Percentiles rank a stretch among this genome's conserved stretches.
Conservation (phyloP, 768 basidiomycete genomes). For the Exsudoporus frostii region DNA sequence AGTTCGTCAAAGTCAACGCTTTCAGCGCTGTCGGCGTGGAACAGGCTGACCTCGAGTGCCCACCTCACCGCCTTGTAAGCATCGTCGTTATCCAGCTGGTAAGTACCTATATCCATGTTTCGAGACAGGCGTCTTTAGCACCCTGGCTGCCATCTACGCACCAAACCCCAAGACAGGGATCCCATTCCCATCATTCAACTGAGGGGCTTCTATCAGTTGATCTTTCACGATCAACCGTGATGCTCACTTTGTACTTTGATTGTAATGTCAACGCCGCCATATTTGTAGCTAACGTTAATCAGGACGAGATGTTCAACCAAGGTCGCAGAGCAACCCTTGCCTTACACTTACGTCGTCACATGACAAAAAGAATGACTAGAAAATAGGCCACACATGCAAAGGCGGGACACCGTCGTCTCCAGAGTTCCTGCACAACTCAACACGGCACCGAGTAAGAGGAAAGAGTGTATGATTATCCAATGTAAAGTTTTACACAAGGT, state of each 20-base stretch:
- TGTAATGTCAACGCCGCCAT: conserved; percentile 3
- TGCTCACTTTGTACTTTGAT: conserved; percentile 6
- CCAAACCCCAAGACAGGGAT: conserved; percentile 10
- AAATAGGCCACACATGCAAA: background rate
- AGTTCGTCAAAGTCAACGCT: background rate
- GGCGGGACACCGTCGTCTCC: background rate
- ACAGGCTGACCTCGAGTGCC: conserved; percentile 6
- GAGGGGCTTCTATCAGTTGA: background rate
- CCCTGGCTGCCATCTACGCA: background rate
- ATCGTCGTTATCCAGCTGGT: conserved; percentile 2
- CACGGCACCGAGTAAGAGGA: background rate
- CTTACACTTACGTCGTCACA: background rate
- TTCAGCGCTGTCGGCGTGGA: background rate
- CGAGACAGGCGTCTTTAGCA: background rate
- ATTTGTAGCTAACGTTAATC: background rate
- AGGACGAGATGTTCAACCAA: background rate
- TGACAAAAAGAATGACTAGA: background rate
- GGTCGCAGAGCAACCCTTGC: background rate
- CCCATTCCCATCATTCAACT: conserved; percentile 5
- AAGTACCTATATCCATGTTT: conserved; percentile 1
- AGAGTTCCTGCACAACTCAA: background rate
- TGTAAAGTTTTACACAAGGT: background rate
- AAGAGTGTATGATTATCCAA: background rate
- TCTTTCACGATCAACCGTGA: background rate
- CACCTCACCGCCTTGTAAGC: conserved; percentile 4